These are phyloP conservation scores for Quercus glauca DNA, from an alignment of 306 rosid species.

Conservation along the genomic window DNA sequence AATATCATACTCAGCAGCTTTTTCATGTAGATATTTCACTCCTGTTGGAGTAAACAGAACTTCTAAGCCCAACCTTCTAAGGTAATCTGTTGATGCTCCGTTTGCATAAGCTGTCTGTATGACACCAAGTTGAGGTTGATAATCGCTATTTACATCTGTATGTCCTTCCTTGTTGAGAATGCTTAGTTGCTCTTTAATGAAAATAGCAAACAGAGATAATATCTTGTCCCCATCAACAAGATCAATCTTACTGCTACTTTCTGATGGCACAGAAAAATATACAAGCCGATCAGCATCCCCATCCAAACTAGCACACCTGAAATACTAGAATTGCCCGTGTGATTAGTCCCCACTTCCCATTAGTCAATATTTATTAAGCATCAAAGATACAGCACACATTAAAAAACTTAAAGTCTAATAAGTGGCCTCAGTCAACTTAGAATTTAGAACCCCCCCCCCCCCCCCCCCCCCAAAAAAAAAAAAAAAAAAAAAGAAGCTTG, in stretches of 20 bases:
- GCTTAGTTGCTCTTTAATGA: slow-evolving; percentile 69
- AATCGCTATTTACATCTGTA: slow-evolving; percentile 17
- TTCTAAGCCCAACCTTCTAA: slow-evolving; percentile 70
- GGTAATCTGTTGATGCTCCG: slow-evolving; percentile 85
- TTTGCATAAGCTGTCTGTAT: slow-evolving; percentile 96
- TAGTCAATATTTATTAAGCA: neutral
- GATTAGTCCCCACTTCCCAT: slow-evolving; percentile 15
- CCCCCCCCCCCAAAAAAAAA: neutral
- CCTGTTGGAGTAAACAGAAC: slow-evolving; percentile 84
- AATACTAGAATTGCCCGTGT: slow-evolving; percentile 48
- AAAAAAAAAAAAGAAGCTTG: neutral
- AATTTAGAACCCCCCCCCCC: neutral
- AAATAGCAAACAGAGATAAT: slow-evolving; percentile 72
- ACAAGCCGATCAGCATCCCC: slow-evolving; percentile 98
- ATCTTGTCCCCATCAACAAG: slow-evolving; percentile 97
- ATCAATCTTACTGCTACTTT: slow-evolving; percentile 48
- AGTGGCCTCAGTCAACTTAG: no score
- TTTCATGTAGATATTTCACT: slow-evolving; percentile 83
- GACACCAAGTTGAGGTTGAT: slow-evolving; percentile 60
- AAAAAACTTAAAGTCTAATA: no score
- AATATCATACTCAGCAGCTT: slow-evolving; percentile 75
- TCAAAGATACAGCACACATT: neutral
- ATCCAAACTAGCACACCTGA: slow-evolving; percentile 97
- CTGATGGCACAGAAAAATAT: slow-evolving; percentile 62
- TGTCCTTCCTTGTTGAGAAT: slow-evolving; percentile 48